Base-by-base conservation (phyloP, 2,329 filamentous ascomycete genomes). In the Coleophoma cylindrospora region DNA sequence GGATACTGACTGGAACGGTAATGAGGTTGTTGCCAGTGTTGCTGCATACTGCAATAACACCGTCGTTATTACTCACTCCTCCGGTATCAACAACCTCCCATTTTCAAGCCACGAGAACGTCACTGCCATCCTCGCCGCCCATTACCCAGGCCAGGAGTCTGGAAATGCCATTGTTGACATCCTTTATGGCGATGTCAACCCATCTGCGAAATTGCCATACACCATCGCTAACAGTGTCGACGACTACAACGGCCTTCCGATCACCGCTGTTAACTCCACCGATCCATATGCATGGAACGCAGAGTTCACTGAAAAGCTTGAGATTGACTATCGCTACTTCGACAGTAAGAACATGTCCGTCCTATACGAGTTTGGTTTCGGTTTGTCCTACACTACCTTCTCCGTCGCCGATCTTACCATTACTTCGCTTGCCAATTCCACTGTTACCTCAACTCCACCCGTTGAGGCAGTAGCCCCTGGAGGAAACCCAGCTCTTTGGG, bases 141-240 rank as follows among this genome's bases (percentile, higher is more conserved):
- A 95, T 59, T 74, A 95, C 1, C 90, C 91, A 0, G 89, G 90
- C 2, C 83, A 95, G 63, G 89, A 95, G 65, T 89, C 86, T 27
- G 91, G 91, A 7, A 85, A 87, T 53, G 87, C 90, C 0, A 73
- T 96, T 2, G 80, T 81, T 1, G 87, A 94, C 57, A 75, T 96
- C 1, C 71, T 95, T 1, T 91, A 91, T 51, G 91, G 91, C 7
- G 77, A 84, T 21, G 75, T 84, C 12, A 91, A 89, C 59, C 84
- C 84, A 0, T 89, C 82, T 46, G 91, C 89, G 12, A 84, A 86
- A 47, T 72, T 96, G 1, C 91, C 91, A 0, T 95, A 92, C 68
- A 94, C 89, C 0, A 86, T 95, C 57, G 82, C 82, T 17, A 66
- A 70, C 54, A 74, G 75, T 27, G 75, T 69, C 5, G 70, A 65